These are phyloP conservation scores for Picochlorum sp. DNA, from an alignment of 139 green algal species.

Conservation along the genomic window DNA sequence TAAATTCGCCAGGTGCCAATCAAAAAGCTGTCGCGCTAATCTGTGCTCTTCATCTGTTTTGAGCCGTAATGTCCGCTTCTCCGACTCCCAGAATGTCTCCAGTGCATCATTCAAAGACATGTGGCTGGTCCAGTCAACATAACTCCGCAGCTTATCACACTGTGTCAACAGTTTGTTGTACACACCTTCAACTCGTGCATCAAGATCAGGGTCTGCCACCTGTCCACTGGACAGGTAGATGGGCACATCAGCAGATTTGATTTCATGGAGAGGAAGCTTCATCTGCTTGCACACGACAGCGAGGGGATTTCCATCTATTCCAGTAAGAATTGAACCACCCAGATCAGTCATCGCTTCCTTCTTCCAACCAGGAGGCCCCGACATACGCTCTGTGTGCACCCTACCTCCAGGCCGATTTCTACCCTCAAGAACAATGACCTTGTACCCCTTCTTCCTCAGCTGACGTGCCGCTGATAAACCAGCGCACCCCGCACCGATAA, in stretches of 20 bases:
- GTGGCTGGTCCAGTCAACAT: not conserved
- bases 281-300: slow-evolving; percentile 77
- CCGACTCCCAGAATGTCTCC: slow-evolving; percentile 6
- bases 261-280: slow-evolving; percentile 61
- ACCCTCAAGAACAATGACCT: slow-evolving; percentile 78
- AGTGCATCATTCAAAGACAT: slow-evolving; percentile 18
- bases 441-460: slow-evolving; percentile 67
- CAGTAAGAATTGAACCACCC: slow-evolving; percentile 85
- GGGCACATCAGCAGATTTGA: slow-evolving; percentile 49
- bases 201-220: slow-evolving; percentile 28
- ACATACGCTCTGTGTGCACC: slow-evolving; percentile 64
- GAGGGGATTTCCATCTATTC: slow-evolving; percentile 89
- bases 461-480: slow-evolving; percentile 80
- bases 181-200: slow-evolving; percentile 31
- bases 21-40: slow-evolving; percentile 45
- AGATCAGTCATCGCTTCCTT: slow-evolving; percentile 65
- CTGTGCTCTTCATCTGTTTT: not conserved
- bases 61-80: not conserved
- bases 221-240: slow-evolving; percentile 52
- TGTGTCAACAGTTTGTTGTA: slow-evolving; percentile 5
- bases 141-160: not conserved
- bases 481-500: slow-evolving; percentile 77
- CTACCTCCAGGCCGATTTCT: slow-evolving; percentile 63
- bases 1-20: slow-evolving; percentile 96
- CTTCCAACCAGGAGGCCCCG: slow-evolving; percentile 27